Evolutionary conservation across 176 grass and related monocot genomes (phyloP).

Genomic region (Leersia perrieri): DNA sequence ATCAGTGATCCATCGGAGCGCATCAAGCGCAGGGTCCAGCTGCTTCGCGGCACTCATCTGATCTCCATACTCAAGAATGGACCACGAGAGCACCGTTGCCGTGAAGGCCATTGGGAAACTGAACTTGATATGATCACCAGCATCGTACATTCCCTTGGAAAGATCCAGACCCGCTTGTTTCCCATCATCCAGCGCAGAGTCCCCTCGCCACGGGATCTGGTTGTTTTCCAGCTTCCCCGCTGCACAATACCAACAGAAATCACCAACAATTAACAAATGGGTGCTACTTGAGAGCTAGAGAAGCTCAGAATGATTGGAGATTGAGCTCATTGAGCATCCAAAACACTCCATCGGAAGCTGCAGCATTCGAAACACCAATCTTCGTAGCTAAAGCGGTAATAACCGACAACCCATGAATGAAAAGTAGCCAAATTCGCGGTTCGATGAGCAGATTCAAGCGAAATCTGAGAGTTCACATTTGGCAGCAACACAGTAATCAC

Average conservation of each 20-base stretch:
- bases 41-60: conserved; percentile 80
- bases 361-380: background rate
- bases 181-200: conserved; percentile 78
- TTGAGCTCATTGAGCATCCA: background rate
- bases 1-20: conserved; percentile 82
- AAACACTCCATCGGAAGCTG: background rate
- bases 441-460: background rate
- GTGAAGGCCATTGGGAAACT: conserved; percentile 93
- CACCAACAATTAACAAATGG: background rate
- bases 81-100: conserved; percentile 73
- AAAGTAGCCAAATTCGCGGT: background rate
- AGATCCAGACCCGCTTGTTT: conserved; percentile 73
- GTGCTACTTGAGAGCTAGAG: background rate
- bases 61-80: conserved; percentile 88
- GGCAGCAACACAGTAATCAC: background rate
- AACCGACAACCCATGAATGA: background rate
- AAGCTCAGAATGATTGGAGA: no score
- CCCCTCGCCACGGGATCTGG: conserved; percentile 80
- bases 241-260: conserved; percentile 23
- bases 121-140: conserved; percentile 89
- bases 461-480: conserved; percentile 3
- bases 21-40: conserved; percentile 63
- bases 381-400: background rate
- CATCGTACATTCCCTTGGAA: conserved; percentile 95
- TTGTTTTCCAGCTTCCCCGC: conserved; percentile 85